Conservation (phyloP, 257 asterid species). For the Nicotiana attenuata region DNA sequence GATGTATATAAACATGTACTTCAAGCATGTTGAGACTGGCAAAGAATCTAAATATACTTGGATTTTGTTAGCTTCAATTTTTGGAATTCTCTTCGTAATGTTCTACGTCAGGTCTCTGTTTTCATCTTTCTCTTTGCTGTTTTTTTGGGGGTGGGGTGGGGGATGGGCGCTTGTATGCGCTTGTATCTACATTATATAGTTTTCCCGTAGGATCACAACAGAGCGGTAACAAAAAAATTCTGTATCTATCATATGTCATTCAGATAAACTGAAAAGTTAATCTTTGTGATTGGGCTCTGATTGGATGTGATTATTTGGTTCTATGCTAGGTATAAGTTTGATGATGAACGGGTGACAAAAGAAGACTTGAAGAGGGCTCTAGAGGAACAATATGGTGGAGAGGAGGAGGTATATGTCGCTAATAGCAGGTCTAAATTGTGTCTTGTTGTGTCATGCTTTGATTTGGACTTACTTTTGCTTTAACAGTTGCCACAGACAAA, state of each 20-base stretch:
- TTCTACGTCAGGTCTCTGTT: no score
- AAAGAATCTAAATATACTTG: no score
- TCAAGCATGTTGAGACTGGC: no score
- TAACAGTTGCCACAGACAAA: slow-evolving; percentile 85
- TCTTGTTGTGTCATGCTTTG: neutral
- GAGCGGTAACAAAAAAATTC: neutral
- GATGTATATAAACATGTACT: no score
- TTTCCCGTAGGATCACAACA: neutral
- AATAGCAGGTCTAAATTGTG: neutral
- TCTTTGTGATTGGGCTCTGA: neutral
- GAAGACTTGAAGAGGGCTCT: slow-evolving; percentile 91
- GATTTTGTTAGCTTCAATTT: no score
- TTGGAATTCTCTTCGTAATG: no score
- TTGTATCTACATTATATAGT: no score
- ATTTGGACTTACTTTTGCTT: slow-evolving; percentile 5
- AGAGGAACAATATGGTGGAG: slow-evolving; percentile 99
- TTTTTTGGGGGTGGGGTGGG: no score
- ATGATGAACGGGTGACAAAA: slow-evolving; percentile 97
- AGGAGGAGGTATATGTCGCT: slow-evolving; percentile 69
- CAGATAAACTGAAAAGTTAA: neutral
- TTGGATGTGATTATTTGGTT: slow-evolving; percentile 19
- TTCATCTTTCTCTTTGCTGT: no score
- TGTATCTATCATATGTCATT: neutral
- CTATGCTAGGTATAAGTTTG: slow-evolving; percentile 77
- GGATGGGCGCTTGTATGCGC: no score